Base-by-base conservation (phyloP, 306 rosid species). In the Rosa multiflora region DNA sequence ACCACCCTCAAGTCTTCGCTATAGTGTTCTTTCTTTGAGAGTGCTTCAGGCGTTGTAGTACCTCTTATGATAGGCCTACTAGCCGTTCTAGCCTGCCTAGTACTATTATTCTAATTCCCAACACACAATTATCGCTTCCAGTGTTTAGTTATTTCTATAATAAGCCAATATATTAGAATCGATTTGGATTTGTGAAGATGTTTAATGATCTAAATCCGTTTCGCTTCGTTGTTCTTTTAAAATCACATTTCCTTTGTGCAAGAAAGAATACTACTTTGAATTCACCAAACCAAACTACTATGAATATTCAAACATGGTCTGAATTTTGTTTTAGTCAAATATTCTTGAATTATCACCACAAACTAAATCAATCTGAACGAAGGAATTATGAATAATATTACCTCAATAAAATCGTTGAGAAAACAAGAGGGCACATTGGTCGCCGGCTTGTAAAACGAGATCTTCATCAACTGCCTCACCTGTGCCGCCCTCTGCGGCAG, bases 341-440 rank as follows among this genome's bases (percentile, higher is more conserved):
- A 26, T 26, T 5, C 42, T 69, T 5, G 20, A 44, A 70, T 46
- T 23, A 29, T 32, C 23, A 55, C 13, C 20, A 13, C 37, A 37
- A 17, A 17, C 40, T 1, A 62, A 32, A 7, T 49, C 21, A 7
- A 32, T 51, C 20, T 1, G 12, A 44, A 43, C 2, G 48, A 72
- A 35, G 14, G 32, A 46, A 48, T 3, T 2, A 46, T 17, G 8
- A 74, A 6, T 10, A 74, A 6, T 10, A 87, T 86, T 72, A 94
- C 98, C 81, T 88, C 71, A 66, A 94, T 91, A 76, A 69, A 90
- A 67, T 91, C 97, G 3, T 70, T 73, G 77, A 94, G 91, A 72
- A 94, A 84, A 40, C 91, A 94, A 8, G 95, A 42, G 2, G 99
- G 97, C 59, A 87, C 20, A 47, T 75, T 49, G 70, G 69, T 84